Conservation (phyloP, 352 stramenopile species). For the Phytophthora syringae region DNA sequence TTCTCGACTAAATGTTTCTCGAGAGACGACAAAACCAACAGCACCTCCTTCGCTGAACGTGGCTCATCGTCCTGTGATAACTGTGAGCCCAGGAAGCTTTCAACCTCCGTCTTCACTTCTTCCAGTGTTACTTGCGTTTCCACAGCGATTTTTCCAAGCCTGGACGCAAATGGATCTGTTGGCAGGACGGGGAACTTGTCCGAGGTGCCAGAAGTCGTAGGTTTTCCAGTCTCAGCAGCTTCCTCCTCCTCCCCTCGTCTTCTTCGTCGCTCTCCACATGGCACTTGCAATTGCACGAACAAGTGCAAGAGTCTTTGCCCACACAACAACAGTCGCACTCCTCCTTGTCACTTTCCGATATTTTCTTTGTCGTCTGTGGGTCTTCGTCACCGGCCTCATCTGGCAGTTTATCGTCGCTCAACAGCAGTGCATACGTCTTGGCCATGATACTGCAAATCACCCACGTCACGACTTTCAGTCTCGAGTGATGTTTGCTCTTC, state of each 20-base stretch:
- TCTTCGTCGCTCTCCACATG: constrained; percentile 73
- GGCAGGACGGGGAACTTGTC: constrained; percentile 32
- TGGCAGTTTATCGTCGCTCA: constrained; percentile 76
- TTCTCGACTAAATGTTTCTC: constrained; percentile 35
- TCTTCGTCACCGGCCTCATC: constrained; percentile 13
- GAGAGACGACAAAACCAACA: constrained; percentile 47
- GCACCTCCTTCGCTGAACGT: constrained; percentile 37
- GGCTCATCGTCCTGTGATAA: constrained; percentile 12
- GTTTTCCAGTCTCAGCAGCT: constrained; percentile 1
- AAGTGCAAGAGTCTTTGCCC: constrained; percentile 60
- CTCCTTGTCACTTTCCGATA: constrained; percentile 58
- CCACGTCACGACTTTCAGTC: constrained; percentile 87
- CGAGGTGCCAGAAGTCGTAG: neutral
- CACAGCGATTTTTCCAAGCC: constrained; percentile 18
- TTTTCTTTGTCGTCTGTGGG: constrained; percentile 14
- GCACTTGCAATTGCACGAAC: constrained; percentile 69
- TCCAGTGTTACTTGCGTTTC: constrained; percentile 29
- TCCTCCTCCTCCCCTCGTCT: constrained; percentile 12
- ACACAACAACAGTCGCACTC: constrained; percentile 83
- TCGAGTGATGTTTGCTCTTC: constrained; percentile 81
- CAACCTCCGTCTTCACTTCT: constrained; percentile 38
- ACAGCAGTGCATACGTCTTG: constrained; percentile 80
- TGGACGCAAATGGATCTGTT: constrained; percentile 23
- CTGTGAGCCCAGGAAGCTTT: constrained; percentile 35
- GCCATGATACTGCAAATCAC: constrained; percentile 87